Base-by-base conservation (phyloP, 1,139 yeast species). In the Magnusiomyces tetraspermus region DNA sequence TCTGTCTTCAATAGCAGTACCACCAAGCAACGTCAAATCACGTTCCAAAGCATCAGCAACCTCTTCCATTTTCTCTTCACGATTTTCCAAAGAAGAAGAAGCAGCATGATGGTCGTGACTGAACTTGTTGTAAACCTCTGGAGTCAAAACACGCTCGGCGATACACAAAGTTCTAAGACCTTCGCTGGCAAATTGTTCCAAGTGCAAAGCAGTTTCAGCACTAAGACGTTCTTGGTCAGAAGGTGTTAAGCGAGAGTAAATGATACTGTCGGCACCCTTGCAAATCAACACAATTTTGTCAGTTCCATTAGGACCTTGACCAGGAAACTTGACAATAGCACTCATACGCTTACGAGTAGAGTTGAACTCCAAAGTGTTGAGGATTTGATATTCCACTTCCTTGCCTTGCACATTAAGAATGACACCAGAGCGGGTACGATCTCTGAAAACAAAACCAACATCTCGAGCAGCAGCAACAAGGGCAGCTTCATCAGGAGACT, bases 401-500 rank as follows among this genome's bases (percentile, higher is more conserved):
- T 76, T 73, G 54, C 97, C 98, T 64, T 86, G 92, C 22, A 85
- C 77, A 55, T 83, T 80, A 50, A 92, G 68, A 40, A 81, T 70
- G 26, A 88, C 74, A 46, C 89, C 85, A 48, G 78, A 77, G 64
- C 90, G 83, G 2, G 85, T 80, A 63, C 96, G 79, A 49, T 79
- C 85, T 44, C 80, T 72, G 67, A 92, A 86, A 10, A 86, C 82
- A 66, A 85, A 85, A 2, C 98, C 98, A 63, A 88, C 73, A 66
- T 92, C 97, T 62, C 96, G 78, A 0, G 98, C 97, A 28, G 95
- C 92, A 8, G 86, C 79, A 3, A 92, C 98, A 56, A 92, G 77
- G 0, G 98, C 97, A 42, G 96, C 94, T 69, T 92, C 98, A 71
- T 92, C 98, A 0, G 98, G 98, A n/a, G 96, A 85, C 68, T 92